Base-by-base conservation (phyloP, 495 filamentous ascomycete species). In the Schizothecium vesticola region DNA sequence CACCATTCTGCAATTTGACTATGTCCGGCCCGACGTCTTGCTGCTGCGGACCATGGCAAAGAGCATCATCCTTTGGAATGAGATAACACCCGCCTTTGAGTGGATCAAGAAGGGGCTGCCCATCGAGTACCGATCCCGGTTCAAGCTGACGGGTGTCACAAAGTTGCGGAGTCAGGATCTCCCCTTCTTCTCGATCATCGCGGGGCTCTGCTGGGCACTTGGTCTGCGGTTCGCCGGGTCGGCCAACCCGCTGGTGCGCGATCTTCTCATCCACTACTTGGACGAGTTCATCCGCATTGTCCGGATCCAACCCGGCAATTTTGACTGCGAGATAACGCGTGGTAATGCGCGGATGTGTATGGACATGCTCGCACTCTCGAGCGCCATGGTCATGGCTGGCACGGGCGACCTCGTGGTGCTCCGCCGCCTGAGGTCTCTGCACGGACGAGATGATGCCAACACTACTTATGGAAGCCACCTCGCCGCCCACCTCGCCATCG, bases 401-500 rank as follows among this genome's bases (percentile, higher is more conserved):
- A 97, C 91, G 2, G 96, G 95, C 31, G 96, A 99, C 74, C 80
- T 99, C 21, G 77, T 83, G 16, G 86, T 97, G n/a, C 92, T 98
- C 75, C 88, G 96, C n/a, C 87, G 94, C 16, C 84, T 99, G 25
- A 89, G 95, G 5, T 88, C 88, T 28, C 86, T 97, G 43, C 95
- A 98, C 72, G 94, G 93, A 19, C 87, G 94, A n/a, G 86, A 92
- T 60, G 91, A 97, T 66, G 76, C 86, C 3, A 92, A 94, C 63
- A 94, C 90, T 2, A 88, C 93, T 0, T 99, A 96, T 73, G 95
- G 95, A 63, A 96, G 92, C 67, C 94, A 99, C 74, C 86, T 98
- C 71, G 96, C 95, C 13, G 86, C 89, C 3, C 96, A 99, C 75
- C 88, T 97, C 75, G 94, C 95, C 3, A 89, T 98, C 63, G 95